Evolutionary conservation across 1,284 basidiomycete genomes (phyloP).

Genomic region (Anthracocystis walkeri): DNA sequence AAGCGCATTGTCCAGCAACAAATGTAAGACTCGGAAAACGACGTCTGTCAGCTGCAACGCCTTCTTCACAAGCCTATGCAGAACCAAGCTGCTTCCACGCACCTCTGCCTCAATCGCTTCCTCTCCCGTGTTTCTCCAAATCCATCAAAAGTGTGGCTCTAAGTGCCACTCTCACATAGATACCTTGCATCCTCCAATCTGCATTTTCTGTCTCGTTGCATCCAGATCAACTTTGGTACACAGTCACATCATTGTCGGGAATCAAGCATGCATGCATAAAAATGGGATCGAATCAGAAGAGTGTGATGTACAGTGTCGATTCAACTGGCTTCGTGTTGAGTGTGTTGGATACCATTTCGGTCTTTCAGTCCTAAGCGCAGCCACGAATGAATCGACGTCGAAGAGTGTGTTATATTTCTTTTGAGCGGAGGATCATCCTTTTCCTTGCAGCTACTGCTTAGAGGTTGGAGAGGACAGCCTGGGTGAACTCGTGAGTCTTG

Average conservation of each 20-base stretch:
- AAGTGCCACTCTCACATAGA: not conserved
- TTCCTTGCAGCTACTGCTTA: slow-evolving; percentile 13
- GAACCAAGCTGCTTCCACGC: slow-evolving; percentile 36
- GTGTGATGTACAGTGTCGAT: slow-evolving; percentile 42
- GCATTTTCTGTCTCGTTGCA: not conserved
- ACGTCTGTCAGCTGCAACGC: not conserved
- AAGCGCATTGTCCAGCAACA: not conserved
- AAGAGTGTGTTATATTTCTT: not conserved
- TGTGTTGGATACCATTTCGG: not conserved
- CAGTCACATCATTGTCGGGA: slow-evolving; percentile 17
- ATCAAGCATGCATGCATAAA: slow-evolving; percentile 47
- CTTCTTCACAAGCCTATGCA: slow-evolving; percentile 14
- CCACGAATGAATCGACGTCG: slow-evolving; percentile 23
- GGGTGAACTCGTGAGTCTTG: slow-evolving; percentile 68
- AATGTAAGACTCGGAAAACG: not conserved
- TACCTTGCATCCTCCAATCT: not conserved
- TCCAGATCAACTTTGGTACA: slow-evolving; percentile 5
- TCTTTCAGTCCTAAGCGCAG: not conserved
- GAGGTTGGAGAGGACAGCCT: slow-evolving; percentile 66
- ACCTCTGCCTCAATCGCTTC: slow-evolving; percentile 27
- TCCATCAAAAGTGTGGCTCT: not conserved
- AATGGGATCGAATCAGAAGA: slow-evolving; percentile 18
- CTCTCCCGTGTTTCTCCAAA: slow-evolving; percentile 17
- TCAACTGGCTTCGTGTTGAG: not conserved
- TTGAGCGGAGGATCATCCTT: not conserved